phyloP scores from a whole-genome alignment of 106 monocot genomes.

The Platanthera zijinensis region DNA sequence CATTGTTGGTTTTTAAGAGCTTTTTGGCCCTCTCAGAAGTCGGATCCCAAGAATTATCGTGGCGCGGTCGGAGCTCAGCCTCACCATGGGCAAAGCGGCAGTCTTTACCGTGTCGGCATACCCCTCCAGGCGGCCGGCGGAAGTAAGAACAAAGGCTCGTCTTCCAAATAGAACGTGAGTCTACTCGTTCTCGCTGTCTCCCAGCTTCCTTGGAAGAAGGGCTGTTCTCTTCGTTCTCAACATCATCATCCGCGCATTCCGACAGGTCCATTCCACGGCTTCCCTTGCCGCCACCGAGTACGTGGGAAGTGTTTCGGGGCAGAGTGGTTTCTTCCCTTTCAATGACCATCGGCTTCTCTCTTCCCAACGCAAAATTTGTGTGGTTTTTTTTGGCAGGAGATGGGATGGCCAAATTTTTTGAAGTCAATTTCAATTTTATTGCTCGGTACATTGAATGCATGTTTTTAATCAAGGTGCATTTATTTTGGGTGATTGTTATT shows the following conservation, averaged over 20 bases:
- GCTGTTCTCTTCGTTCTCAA: not conserved
- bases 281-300: not conserved
- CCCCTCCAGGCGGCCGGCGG: conserved; percentile 14
- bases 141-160: conserved; percentile 86
- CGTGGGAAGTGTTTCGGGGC: not conserved
- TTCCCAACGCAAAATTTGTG: too few species aligned
- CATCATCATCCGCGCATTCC: not conserved
- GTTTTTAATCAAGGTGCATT: too few species aligned
- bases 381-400: too few species aligned
- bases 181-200: not conserved
- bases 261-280: not conserved
- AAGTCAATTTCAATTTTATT: too few species aligned
- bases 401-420: too few species aligned
- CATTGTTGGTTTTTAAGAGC: conserved; percentile 17
- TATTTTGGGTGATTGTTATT: too few species aligned
- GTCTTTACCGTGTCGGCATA: conserved; percentile 64
- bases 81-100: conserved; percentile 94
- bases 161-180: conserved; percentile 51
- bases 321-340: not conserved
- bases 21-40: conserved; percentile 74
- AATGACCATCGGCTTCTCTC: not conserved
- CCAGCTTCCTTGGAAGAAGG: not conserved
- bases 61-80: conserved; percentile 74
- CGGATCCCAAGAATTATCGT: conserved; percentile 84
- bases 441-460: too few species aligned